phyloP scores from a whole-genome alignment of 2,329 filamentous ascomycete genomes.

The Colletotrichum limetticola region DNA sequence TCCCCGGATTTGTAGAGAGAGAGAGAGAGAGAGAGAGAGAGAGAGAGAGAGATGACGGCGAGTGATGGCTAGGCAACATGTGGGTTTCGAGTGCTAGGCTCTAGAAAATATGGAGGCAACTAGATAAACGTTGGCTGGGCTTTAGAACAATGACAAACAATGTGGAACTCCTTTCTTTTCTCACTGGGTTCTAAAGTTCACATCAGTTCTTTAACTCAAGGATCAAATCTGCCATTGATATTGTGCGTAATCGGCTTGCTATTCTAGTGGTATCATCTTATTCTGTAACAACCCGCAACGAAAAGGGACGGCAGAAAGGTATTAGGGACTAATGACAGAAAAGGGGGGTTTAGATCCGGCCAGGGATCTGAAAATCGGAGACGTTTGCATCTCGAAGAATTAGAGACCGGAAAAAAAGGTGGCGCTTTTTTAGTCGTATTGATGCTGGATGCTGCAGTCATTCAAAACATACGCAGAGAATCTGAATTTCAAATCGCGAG shows the following conservation, averaged over 20 bases:
- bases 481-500: not conserved
- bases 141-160: not conserved
- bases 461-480: conserved; percentile 3
- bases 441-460: conserved; percentile 1
- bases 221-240: conserved; percentile 17
- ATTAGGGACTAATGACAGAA: conserved; percentile 25
- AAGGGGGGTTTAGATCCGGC: conserved; percentile 18
- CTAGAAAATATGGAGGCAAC: not conserved
- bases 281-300: conserved; percentile 32
- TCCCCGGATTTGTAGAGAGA: too few species aligned
- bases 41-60: too few species aligned
- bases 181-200: not conserved
- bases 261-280: conserved; percentile 39
- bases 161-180: not conserved
- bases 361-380: conserved; percentile 1
- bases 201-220: conserved; percentile 13
- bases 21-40: too few species aligned
- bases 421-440: conserved; percentile 1
- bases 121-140: too few species aligned
- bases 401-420: conserved; percentile 11
- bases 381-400: conserved; percentile 18
- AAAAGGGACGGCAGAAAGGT: conserved; percentile 26
- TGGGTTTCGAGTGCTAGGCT: not conserved
- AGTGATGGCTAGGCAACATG: too few species aligned
- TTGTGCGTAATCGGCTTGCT: conserved; percentile 32